Conservation (phyloP, 2,329 filamentous ascomycete genomes). For the Calonectria hongkongensis region DNA sequence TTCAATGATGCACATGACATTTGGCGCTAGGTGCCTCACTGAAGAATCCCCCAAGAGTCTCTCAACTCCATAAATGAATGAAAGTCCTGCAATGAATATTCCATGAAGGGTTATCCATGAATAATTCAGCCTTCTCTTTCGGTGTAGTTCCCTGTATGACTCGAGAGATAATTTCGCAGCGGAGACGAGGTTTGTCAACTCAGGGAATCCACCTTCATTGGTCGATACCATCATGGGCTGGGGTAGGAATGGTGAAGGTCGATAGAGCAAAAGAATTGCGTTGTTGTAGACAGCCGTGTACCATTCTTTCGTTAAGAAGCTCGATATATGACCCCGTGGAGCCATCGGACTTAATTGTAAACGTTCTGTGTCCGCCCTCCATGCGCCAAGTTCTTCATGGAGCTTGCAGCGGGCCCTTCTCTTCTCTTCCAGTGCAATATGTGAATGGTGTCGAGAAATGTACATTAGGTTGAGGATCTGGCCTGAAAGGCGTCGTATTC, state of each 20-base stretch:
- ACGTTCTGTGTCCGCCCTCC: slow-evolving; percentile 21
- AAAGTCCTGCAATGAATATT: slow-evolving; percentile 32
- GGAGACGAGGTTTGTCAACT: slow-evolving; percentile 19
- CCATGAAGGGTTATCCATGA: slow-evolving; percentile 40
- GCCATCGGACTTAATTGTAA: background rate
- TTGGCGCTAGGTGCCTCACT: background rate
- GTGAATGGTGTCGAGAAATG: slow-evolving; percentile 12
- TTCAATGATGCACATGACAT: slow-evolving; percentile 28
- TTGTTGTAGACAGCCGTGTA: slow-evolving; percentile 34
- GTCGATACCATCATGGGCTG: slow-evolving; percentile 10
- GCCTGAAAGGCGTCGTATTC: slow-evolving; percentile 33
- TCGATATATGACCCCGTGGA: slow-evolving; percentile 9
- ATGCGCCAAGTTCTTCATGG: slow-evolving; percentile 28
- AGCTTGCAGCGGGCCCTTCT: background rate
- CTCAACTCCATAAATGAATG: slow-evolving; percentile 24
- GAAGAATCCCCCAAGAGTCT: slow-evolving; percentile 20
- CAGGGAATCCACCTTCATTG: background rate
- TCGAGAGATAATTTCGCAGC: slow-evolving; percentile 27
- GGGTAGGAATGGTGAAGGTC: slow-evolving; percentile 34
- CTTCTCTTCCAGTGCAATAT: slow-evolving; percentile 23
- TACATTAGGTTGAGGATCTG: slow-evolving; percentile 34
- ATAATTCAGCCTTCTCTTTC: slow-evolving; percentile 35
- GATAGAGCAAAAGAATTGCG: slow-evolving; percentile 37
- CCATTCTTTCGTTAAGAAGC: slow-evolving; percentile 31
- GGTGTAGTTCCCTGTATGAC: slow-evolving; percentile 33